Conservation (phyloP, 139 green algal genomes). For the Deuterostichococcus epilithicus region DNA sequence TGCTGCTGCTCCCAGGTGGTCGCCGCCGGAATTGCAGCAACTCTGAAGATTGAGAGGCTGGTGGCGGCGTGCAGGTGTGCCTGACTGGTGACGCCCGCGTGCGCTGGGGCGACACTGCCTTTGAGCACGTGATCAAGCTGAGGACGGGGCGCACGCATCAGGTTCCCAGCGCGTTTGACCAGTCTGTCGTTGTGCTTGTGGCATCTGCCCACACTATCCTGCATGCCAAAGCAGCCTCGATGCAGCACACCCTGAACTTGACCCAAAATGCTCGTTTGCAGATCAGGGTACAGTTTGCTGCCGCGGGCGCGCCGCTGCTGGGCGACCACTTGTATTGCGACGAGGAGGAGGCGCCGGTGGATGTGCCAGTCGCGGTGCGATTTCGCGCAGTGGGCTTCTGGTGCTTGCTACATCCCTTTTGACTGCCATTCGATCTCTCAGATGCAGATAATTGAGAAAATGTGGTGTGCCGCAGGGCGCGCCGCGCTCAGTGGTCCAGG, state of each 20-base stretch:
- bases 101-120: conserved; percentile 31
- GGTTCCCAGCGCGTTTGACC: not conserved
- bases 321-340: conserved; percentile 66
- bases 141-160: conserved; percentile 77
- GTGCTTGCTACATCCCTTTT: no score
- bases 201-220: not conserved
- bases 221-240: conserved; percentile 4
- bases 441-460: no score
- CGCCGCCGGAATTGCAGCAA: no score
- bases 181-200: not conserved
- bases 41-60: no score
- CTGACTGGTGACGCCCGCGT: not conserved
- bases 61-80: not conserved
- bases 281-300: conserved; percentile 74
- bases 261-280: conserved; percentile 28
- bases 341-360: not conserved
- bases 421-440: no score
- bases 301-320: conserved; percentile 57
- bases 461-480: not conserved
- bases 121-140: conserved; percentile 60
- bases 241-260: not conserved
- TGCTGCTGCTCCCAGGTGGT: not conserved
- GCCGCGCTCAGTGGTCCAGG: not conserved
- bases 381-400: no score
- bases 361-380: not conserved